Percentiles rank a stretch among this genome's conserved stretches.
phyloP scores from a whole-genome alignment of 371 early-diverging fungal genomes.

The Syncephalis fuscata region DNA sequence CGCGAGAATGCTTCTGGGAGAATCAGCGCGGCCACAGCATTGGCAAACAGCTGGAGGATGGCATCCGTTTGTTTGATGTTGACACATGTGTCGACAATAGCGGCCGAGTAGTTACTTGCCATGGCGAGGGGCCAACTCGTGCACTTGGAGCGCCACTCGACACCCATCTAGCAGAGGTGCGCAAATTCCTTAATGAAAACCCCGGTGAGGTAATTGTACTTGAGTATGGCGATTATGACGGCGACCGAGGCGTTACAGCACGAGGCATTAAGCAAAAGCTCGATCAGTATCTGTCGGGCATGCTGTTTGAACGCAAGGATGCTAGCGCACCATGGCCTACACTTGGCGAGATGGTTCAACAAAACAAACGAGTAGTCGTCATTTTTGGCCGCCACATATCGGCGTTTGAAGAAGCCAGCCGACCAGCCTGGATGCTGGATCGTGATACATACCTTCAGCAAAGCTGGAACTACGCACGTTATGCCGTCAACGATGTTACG shows the following conservation, averaged over 20 bases:
- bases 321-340: conserved; percentile 11
- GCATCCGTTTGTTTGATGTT: conserved; percentile 8
- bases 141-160: conserved; percentile 4
- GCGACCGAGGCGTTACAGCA: background rate
- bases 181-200: conserved; percentile 8
- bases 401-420: too few relatives aligned
- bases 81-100: conserved; percentile 2
- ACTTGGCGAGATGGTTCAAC: conserved; percentile 14
- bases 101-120: conserved; percentile 1
- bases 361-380: conserved; percentile 12
- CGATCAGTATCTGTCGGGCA: too few relatives aligned
- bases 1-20: conserved; percentile 18
- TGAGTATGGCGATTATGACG: conserved; percentile 6
- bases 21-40: conserved; percentile 16
- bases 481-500: too few relatives aligned
- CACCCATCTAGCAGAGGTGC: background rate
- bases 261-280: too few relatives aligned
- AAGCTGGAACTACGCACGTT: too few relatives aligned
- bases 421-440: too few relatives aligned
- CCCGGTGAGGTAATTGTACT: conserved; percentile 5
- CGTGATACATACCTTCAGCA: too few relatives aligned
- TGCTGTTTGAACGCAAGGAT: background rate
- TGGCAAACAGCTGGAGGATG: conserved; percentile 13
- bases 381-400: conserved; percentile 6
- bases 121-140: background rate